Percentiles rank a stretch among this genome's conserved stretches.
Evolutionary conservation across 2,329 filamentous ascomycete genomes (phyloP).

Genomic region (Aspergillus ochraceoroseus): DNA sequence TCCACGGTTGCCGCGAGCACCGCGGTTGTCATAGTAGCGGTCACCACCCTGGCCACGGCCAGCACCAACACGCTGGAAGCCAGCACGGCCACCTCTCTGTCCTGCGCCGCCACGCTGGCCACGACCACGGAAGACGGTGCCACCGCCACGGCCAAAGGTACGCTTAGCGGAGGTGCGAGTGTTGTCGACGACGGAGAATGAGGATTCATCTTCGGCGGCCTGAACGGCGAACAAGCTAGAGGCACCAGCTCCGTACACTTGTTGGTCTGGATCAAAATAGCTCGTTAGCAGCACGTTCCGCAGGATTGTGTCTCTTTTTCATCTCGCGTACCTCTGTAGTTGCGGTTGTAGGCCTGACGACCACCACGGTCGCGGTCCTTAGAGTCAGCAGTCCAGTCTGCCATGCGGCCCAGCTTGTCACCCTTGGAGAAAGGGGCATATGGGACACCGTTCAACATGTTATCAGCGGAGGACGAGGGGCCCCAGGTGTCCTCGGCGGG

Average conservation of each 20-base stretch:
- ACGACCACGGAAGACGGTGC: constrained; percentile 78
- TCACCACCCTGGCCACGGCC: constrained; percentile 63
- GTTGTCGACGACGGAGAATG: constrained; percentile 97
- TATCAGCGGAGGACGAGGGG: constrained; percentile 73
- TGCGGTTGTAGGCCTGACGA: constrained; percentile 83
- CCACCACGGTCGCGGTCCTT: constrained; percentile 70
- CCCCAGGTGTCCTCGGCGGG: constrained; percentile 81
- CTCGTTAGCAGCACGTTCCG: neutral
- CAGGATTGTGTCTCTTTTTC: neutral
- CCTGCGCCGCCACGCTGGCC: constrained; percentile 67
- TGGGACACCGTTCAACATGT: constrained; percentile 87
- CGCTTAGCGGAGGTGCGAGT: constrained; percentile 80
- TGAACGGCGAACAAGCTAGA: constrained; percentile 85
- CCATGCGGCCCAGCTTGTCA: constrained; percentile 98
- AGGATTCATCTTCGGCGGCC: constrained; percentile 88
- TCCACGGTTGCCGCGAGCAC: constrained; percentile 64
- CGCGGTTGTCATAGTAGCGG: constrained; percentile 65
- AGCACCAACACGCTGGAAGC: constrained; percentile 67
- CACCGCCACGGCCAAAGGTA: constrained; percentile 76
- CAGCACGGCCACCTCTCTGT: constrained; percentile 66
- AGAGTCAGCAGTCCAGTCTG: constrained; percentile 90
- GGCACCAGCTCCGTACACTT: constrained; percentile 89
- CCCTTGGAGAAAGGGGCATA: constrained; percentile 98
- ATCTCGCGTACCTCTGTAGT: constrained; percentile 69
- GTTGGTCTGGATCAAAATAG: constrained; percentile 64